Conservation (phyloP, 176 grass and related monocot genomes). For the Raddia distichophylla region DNA sequence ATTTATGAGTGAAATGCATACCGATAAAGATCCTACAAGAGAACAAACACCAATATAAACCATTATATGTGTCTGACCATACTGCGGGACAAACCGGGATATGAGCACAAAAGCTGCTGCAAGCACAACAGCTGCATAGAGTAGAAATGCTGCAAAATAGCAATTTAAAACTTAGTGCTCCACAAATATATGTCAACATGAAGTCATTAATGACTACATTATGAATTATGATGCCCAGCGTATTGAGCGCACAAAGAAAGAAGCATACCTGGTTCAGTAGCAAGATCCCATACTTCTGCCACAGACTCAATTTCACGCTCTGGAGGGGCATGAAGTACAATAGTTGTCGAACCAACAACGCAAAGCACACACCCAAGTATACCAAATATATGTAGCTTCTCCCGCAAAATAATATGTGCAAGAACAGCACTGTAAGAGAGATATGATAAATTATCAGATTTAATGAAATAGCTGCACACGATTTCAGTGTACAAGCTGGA, state of each 20-base stretch:
- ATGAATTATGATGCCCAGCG: background rate
- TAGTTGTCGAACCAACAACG: slow-evolving; percentile 91
- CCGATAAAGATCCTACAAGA: slow-evolving; percentile 83
- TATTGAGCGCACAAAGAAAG: slow-evolving; percentile 2
- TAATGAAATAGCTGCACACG: slow-evolving; percentile 26
- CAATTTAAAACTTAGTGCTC: slow-evolving; percentile 39
- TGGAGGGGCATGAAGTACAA: slow-evolving; percentile 93
- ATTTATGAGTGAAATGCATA: slow-evolving; percentile 42
- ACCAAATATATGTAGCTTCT: slow-evolving; percentile 93
- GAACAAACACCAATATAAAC: slow-evolving; percentile 86
- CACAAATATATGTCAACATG: slow-evolving; percentile 15
- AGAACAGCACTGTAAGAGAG: slow-evolving; percentile 72
- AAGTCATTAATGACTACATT: background rate
- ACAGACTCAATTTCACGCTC: slow-evolving; percentile 92
- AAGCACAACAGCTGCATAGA: slow-evolving; percentile 66
- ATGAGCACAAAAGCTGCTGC: slow-evolving; percentile 73
- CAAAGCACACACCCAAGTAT: slow-evolving; percentile 92
- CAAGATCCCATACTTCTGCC: slow-evolving; percentile 89
- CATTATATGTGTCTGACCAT: slow-evolving; percentile 85
- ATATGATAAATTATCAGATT: slow-evolving; percentile 27
- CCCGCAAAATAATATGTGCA: slow-evolving; percentile 87
- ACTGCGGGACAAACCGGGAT: slow-evolving; percentile 75
- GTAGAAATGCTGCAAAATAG: slow-evolving; percentile 64
- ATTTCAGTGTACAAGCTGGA: slow-evolving; percentile 20
- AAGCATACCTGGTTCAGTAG: slow-evolving; percentile 83